phyloP scores from a whole-genome alignment of 306 rosid species.

The Dryas octopetala region DNA sequence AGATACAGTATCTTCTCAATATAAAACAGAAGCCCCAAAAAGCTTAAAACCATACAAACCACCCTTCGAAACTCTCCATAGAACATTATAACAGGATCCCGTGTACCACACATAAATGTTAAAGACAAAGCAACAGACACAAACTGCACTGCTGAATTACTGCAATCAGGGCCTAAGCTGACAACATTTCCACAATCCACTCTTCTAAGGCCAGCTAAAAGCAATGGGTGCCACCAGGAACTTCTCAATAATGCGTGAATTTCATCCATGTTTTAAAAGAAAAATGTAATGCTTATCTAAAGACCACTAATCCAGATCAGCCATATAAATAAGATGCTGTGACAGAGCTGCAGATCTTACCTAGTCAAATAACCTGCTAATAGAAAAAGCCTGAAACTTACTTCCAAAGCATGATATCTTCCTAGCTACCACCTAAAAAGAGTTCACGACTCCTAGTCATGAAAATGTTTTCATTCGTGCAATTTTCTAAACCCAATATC shows the following conservation, averaged over 20 bases:
- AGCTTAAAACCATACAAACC: background rate
- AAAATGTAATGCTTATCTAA: background rate
- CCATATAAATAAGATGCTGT: background rate
- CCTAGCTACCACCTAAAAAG: conserved; percentile 17
- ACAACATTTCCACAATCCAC: background rate
- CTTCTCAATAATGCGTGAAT: background rate
- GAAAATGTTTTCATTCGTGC: conserved; percentile 1
- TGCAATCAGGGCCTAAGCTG: background rate
- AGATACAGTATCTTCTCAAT: background rate
- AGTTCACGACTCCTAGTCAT: background rate
- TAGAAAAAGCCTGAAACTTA: conserved; percentile 28
- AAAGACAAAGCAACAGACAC: background rate
- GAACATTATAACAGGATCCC: conserved; percentile 1
- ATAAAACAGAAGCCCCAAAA: background rate
- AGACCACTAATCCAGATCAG: background rate
- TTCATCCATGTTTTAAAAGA: background rate
- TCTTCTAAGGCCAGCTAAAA: background rate
- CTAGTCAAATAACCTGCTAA: conserved; percentile 3
- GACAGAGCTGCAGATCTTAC: conserved; percentile 1
- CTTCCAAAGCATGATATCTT: conserved; percentile 30
- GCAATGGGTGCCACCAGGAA: background rate
- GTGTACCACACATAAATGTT: background rate
- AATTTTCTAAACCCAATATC: conserved; percentile 6
- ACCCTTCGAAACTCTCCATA: background rate
- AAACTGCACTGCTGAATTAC: background rate